Conservation (phyloP, 2,329 filamentous ascomycete genomes). For the Thelonectria discophora region DNA sequence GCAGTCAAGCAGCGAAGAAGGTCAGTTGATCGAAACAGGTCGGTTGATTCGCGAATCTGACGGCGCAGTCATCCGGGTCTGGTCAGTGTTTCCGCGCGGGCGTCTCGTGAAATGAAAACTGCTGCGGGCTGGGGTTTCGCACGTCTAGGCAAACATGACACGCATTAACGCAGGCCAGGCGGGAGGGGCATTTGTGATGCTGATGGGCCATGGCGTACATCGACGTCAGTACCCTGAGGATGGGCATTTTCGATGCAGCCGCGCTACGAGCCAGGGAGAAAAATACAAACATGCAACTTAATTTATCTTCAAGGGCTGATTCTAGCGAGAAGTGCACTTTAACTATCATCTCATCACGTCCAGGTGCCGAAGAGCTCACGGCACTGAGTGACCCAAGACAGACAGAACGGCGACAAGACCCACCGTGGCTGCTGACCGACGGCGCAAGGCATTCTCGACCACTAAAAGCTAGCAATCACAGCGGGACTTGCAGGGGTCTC, state of each 20-base stretch:
- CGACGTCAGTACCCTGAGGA: slow-evolving; percentile 15
- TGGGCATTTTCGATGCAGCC: not conserved
- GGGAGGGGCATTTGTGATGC: slow-evolving; percentile 9
- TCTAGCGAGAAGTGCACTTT: slow-evolving; percentile 18
- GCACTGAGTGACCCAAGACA: too few relatives aligned
- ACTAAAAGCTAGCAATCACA: slow-evolving; percentile 20
- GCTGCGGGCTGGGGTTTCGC: not conserved
- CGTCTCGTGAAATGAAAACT: not conserved
- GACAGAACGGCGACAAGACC: slow-evolving; percentile 13
- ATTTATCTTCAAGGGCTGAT: not conserved
- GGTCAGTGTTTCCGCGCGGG: slow-evolving; percentile 1
- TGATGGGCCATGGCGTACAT: slow-evolving; percentile 19
- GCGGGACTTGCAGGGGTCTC: slow-evolving; percentile 31
- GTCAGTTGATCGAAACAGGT: slow-evolving; percentile 24
- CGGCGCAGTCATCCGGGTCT: slow-evolving; percentile 14
- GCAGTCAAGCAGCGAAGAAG: not conserved
- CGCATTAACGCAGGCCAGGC: not conserved
- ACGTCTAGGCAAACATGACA: not conserved
- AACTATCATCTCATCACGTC: too few relatives aligned
- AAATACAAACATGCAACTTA: slow-evolving; percentile 6
- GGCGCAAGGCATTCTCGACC: slow-evolving; percentile 22
- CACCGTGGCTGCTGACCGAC: slow-evolving; percentile 35
- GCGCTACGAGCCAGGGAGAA: not conserved
- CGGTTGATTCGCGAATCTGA: slow-evolving; percentile 18
- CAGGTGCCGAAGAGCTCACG: slow-evolving; percentile 31